A percentile compares a stretch with the other conserved stretches of the same genome.
Evolutionary conservation across 2,329 filamentous ascomycete species (phyloP).

Genomic region (Neopestalotiopsis clavispora): DNA sequence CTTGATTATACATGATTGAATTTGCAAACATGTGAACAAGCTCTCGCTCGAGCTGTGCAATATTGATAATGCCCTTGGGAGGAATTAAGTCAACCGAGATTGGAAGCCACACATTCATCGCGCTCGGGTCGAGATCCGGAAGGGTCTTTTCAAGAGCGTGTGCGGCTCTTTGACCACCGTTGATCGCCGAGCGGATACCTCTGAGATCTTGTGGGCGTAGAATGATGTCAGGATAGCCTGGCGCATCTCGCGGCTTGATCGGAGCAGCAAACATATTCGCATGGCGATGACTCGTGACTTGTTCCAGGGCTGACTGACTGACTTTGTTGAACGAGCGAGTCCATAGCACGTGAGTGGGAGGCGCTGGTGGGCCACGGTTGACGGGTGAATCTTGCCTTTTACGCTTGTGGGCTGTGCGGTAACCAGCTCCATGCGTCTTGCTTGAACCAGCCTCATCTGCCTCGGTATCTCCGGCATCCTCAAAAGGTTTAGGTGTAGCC

Average conservation of each 20-base stretch:
- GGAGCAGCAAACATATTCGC: slow-evolving; percentile 81
- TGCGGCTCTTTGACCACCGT: slow-evolving; percentile 71
- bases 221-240: slow-evolving; percentile 76
- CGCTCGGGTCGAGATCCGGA: slow-evolving; percentile 62
- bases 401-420: slow-evolving; percentile 52
- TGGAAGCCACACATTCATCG: slow-evolving; percentile 66
- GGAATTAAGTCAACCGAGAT: slow-evolving; percentile 79
- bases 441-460: slow-evolving; percentile 56
- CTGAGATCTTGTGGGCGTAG: slow-evolving; percentile 79
- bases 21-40: slow-evolving; percentile 97
- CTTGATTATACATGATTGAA: slow-evolving; percentile 97
- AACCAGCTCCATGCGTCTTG: slow-evolving; percentile 33
- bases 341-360: slow-evolving; percentile 73
- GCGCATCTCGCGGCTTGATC: slow-evolving; percentile 75
- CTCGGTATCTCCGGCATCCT: slow-evolving; percentile 61
- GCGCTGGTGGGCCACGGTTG: slow-evolving; percentile 52
- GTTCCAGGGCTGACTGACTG: slow-evolving; percentile 73
- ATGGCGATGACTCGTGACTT: slow-evolving; percentile 77
- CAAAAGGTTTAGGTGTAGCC: slow-evolving; percentile 56
- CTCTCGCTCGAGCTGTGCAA: slow-evolving; percentile 88
- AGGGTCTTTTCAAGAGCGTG: slow-evolving; percentile 65
- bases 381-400: slow-evolving; percentile 60
- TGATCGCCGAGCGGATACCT: slow-evolving; percentile 76
- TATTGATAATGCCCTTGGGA: slow-evolving; percentile 91
- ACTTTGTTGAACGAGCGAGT: slow-evolving; percentile 78